Evolutionary conservation across 2,329 filamentous ascomycete species (phyloP).

Genomic region (Aspergillus luchuensis): DNA sequence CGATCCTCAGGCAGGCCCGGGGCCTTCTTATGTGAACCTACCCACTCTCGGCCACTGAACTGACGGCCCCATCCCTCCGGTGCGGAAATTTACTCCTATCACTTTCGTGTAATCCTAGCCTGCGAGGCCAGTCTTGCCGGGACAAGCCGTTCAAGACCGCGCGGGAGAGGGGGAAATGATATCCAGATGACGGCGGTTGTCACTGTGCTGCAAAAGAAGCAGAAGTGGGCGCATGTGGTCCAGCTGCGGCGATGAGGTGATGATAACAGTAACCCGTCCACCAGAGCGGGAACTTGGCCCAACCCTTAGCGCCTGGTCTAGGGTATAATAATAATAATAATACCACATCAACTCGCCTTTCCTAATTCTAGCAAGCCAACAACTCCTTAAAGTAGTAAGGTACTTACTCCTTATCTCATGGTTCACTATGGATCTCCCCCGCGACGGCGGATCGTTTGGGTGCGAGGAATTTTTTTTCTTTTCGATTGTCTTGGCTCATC

Average conservation of each 20-base stretch:
- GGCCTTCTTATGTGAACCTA: conserved; percentile 14
- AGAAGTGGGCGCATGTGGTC: not conserved
- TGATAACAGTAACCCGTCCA: conserved; percentile 13
- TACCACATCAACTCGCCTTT: not conserved
- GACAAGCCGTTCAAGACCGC: not conserved
- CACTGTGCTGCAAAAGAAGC: not conserved
- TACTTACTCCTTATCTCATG: not conserved
- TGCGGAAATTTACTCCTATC: not conserved
- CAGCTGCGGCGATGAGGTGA: conserved; percentile 8
- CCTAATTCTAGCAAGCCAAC: conserved; percentile 1
- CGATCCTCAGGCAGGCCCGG: conserved; percentile 16
- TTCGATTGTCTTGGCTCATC: too few species aligned
- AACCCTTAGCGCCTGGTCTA: not conserved
- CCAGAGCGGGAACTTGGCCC: conserved; percentile 3
- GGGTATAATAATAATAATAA: conserved; percentile 6
- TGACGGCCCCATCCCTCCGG: not conserved
- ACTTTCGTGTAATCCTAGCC: not conserved
- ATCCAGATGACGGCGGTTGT: not conserved
- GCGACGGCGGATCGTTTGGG: conserved; percentile 16
- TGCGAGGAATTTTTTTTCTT: conserved; percentile 1
- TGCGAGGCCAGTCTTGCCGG: not conserved
- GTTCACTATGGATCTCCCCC: conserved; percentile 10
- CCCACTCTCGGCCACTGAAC: not conserved
- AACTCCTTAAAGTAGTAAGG: not conserved
- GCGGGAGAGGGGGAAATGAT: not conserved